Base-by-base conservation (phyloP, 352 stramenopile genomes). In the Pythium sukuiense region DNA sequence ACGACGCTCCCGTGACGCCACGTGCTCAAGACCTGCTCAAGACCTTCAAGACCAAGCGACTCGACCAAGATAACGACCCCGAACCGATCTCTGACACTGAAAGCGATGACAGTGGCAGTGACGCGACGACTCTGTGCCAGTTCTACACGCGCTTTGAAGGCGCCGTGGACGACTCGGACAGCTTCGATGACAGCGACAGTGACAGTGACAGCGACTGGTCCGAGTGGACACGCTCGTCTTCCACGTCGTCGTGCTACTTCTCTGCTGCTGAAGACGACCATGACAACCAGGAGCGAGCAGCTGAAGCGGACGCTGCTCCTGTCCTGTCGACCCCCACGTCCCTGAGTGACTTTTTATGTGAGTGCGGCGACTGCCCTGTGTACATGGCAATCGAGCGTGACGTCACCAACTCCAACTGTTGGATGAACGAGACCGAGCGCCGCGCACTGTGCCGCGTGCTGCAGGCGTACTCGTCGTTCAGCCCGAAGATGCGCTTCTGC, bases 391-490 rank as follows among this genome's bases (percentile, higher is more conserved):
- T 77, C 48, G 56, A 71, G 50, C 57, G 66, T 20, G 65, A 67
- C 24, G 71, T 77, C 9, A 74, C 71, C 27, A 69, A 67, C 55
- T 77, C 71, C 20, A 77, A 70, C 63, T 65, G 59, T 43, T 77
- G 71, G 71, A 77, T 77, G 70, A 76, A 76, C 58, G 71, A 76
- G 48, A 55, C 52, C 16, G 71, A 78, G 63, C 72, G 72, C 3
- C 59, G 59, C n/a, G 43, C 48, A 11, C 53, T 78, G 20, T 76
- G 72, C 53, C 62, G 64, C 24, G 58, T 78, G 26, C 61, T 78
- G 24, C 67, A 76, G 45, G 72, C 71, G 43, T 78, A 73, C 58
- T 54, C 68, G 32, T 63, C 65, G 46, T 68, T 65, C 68, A 60
- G 65, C 18, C 46, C 67, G 11, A 65, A 55, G 41, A 48, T 39